These are phyloP conservation scores for Senna siamea DNA, from an alignment of 306 rosid species.

Conservation along the genomic window DNA sequence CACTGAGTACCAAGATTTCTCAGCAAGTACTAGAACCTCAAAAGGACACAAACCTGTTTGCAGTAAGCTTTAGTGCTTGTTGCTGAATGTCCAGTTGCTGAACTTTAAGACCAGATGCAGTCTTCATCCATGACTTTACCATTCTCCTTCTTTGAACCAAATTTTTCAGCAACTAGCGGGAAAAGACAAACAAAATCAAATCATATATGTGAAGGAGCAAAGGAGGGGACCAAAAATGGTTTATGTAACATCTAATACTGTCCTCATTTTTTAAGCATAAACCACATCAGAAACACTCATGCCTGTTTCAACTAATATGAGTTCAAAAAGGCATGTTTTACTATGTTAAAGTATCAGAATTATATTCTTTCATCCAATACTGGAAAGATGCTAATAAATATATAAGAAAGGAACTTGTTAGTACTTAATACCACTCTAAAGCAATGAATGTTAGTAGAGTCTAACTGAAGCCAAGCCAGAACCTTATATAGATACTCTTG, in stretches of 20 bases:
- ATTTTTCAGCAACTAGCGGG: constrained; percentile 75
- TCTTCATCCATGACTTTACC: constrained; percentile 90
- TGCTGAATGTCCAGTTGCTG: constrained; percentile 95
- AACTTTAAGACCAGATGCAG: constrained; percentile 74
- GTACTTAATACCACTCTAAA: not conserved
- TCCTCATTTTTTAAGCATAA: not conserved
- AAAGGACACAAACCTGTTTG: constrained; percentile 73
- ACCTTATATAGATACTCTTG: not conserved
- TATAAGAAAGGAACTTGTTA: not conserved
- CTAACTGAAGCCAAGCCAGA: not conserved
- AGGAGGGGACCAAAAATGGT: not conserved
- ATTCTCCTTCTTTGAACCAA: constrained; percentile 77
- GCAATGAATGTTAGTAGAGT: not conserved
- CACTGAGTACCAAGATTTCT: constrained; percentile 15
- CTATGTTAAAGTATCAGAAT: not conserved
- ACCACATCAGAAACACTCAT: not conserved
- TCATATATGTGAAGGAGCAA: not conserved
- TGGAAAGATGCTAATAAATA: not conserved
- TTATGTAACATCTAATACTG: constrained; percentile 1
- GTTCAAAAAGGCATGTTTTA: not conserved
- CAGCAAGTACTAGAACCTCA: constrained; percentile 19
- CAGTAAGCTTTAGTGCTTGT: constrained; percentile 98
- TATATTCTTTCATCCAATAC: no score
- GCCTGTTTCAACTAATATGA: not conserved
- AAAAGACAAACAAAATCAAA: constrained; percentile 30